Base-by-base conservation (phyloP, 2,329 filamentous ascomycete genomes). In the Zopfia rhizophila region DNA sequence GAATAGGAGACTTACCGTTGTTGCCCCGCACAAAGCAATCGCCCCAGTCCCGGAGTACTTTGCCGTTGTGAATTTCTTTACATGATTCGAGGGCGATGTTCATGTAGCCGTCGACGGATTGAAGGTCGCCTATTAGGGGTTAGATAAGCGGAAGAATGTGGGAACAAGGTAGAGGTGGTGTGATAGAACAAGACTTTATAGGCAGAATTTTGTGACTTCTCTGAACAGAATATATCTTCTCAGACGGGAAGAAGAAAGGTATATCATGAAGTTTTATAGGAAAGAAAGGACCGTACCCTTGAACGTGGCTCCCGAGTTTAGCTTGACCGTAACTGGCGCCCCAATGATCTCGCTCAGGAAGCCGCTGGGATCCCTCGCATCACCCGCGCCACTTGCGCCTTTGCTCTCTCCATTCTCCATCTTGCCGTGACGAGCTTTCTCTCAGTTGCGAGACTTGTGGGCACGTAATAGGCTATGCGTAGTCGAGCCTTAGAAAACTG, bases 51-150 rank as follows among this genome's bases (percentile, higher is more conserved):
- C 90, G 83, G 63, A 89, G 83, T 74, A 93, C 85, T 55, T 86
- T 83, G 29, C 92, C 93, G 66, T 96, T 88, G 59, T 97, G 88
- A 61, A 87, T 91, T 75, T 99, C 94, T 56, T 90, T 87, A 14
- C 91, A 96, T 76, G 96, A 94, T 74, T 99, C 94, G 21, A 99
- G 83, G 10, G 94, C 93, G 70, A 99, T 97, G 77, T 99, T 99
- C 94, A 99, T 99, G 77, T 97, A 99, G 39, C 94, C 94, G 73
- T 99, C 94, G 37, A 99, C 93, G 1, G 92, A 96, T 72, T 97
- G 92, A 25, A 97, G 82, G 71, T 97, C 91, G 60, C 94, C 93
- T 97, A 23, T 60, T 33, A 61, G 46, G 8, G 24, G 8, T 27
- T 27, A 27, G 24, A 8, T 27, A 27, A 27, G 24, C 8, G 24